Evolutionary conservation across 2,329 filamentous ascomycete genomes (phyloP), one percentile per base, ranked within the genome.

Genomic region (Paracorniculantispora psalliotae): DNA sequence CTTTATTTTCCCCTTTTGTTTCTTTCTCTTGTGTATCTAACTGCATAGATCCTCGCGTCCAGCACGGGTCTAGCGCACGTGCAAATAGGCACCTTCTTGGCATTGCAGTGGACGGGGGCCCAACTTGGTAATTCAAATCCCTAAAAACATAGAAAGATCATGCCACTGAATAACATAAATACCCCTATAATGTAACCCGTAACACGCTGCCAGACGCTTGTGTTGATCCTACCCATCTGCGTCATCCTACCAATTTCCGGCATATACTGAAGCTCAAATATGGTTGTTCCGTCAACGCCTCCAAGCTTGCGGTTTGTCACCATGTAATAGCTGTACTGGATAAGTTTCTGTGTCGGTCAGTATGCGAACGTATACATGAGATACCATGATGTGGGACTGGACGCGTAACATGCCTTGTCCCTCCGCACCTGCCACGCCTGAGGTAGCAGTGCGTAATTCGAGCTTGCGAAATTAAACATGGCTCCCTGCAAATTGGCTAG

Each of bases 211-310:
- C 48, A 51, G 26, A 37, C 4, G 26, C 48, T 51, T 7, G 13
- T 51, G 28, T 51, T 35, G 8, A 51, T 33, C 48, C 25, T 51
- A 71, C 78, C 68, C 28, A 67, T 61, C 56, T 67, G 63, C 15
- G 73, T 75, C 48, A 70, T 68, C 62, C 67, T 71, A 23, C 71
- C 71, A 19, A 75, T 66, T 26, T 69, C 68, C 0, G 88, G 87
- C 10, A 88, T 75, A 67, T 88, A 89, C 67, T 91, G 88, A 72
- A 92, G 88, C 21, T 87, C 83, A 67, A 91, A 92, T 9, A 74
- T 77, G 1, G 81, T 83, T 65, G 86, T 80, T 49, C 80, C 76
- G 0, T 87, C 84, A 8, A 92, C 75, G 0, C 86, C 88, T 58
- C 78, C 82, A 57, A 69, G 61, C 59, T 83, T 81, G 59, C 87